A percentile compares a stretch with the other conserved stretches of the same genome.
These are phyloP conservation scores for Aspergillus ochraceoroseus DNA, from an alignment of 2,329 filamentous ascomycete genomes.

Conservation along the genomic window DNA sequence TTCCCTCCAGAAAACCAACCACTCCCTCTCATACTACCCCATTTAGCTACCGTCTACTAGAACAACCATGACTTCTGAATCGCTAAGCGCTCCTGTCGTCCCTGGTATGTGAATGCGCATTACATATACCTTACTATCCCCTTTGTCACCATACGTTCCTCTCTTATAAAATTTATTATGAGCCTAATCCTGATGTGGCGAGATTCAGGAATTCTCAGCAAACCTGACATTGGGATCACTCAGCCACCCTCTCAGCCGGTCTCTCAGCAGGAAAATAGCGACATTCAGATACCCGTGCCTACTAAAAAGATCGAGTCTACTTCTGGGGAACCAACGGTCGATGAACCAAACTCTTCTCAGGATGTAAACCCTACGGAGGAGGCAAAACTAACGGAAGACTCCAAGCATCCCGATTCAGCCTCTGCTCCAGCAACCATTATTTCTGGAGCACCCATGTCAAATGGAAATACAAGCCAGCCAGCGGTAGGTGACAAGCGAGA, in stretches of 20 bases:
- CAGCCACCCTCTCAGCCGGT: slow-evolving; percentile 4
- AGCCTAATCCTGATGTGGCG: slow-evolving; percentile 18
- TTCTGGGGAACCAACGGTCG: neutral
- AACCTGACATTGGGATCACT: slow-evolving; percentile 8
- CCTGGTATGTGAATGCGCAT: slow-evolving; percentile 24
- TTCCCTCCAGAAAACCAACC: neutral
- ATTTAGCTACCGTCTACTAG: slow-evolving; percentile 17
- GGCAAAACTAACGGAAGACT: slow-evolving; percentile 11
- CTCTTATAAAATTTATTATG: no score
- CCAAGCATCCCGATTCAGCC: slow-evolving; percentile 12
- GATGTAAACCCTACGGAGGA: no score
- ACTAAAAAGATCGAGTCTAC: slow-evolving; percentile 4
- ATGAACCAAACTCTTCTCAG: slow-evolving; percentile 2
- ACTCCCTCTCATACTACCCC: neutral
- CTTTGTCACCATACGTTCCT: no score
- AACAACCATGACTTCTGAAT: slow-evolving; percentile 30
- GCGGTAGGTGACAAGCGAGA: slow-evolving; percentile 27
- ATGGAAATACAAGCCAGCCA: slow-evolving; percentile 13
- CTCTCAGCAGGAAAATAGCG: slow-evolving; percentile 10
- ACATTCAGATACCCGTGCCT: slow-evolving; percentile 5
- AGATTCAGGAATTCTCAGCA: slow-evolving; percentile 14
- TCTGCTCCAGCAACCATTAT: slow-evolving; percentile 3
- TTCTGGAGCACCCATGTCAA: slow-evolving; percentile 1
- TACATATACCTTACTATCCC: no score
- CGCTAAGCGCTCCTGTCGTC: slow-evolving; percentile 15